These are phyloP conservation scores for Amanita subjunquillea DNA, from an alignment of 768 basidiomycete species.

Conservation along the genomic window DNA sequence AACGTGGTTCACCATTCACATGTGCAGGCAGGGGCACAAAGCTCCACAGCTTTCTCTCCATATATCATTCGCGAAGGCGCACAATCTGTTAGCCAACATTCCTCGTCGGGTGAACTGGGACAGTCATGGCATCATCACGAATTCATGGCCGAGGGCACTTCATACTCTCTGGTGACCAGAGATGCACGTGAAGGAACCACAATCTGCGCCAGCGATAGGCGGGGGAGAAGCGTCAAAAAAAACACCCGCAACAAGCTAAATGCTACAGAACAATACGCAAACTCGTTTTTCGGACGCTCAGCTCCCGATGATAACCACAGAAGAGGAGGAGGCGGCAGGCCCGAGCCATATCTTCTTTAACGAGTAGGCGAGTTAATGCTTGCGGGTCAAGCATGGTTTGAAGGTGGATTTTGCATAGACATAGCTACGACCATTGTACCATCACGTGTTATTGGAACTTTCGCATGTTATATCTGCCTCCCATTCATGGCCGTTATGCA, in stretches of 20 bases:
- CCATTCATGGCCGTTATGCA: conserved; percentile 33
- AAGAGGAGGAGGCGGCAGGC: conserved; percentile 10
- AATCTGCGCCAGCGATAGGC: conserved; percentile 26
- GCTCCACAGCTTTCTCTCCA: neutral
- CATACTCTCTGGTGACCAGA: conserved; percentile 8
- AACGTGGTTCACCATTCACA: neutral
- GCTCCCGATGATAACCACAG: conserved; percentile 16
- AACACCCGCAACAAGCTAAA: conserved; percentile 58
- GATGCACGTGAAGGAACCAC: conserved; percentile 11
- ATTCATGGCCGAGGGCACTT: neutral
- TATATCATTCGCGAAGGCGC: neutral
- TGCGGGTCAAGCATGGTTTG: neutral
- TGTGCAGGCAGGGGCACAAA: neutral
- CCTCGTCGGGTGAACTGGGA: neutral
- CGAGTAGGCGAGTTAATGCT: neutral
- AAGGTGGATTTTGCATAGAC: neutral
- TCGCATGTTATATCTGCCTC: conserved; percentile 34
- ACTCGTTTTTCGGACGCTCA: conserved; percentile 51
- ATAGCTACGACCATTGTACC: neutral
- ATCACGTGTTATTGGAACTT: neutral
- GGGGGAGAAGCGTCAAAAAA: conserved; percentile 54
- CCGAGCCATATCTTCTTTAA: neutral
- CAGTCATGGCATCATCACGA: conserved; percentile 1
- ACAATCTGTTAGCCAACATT: neutral
- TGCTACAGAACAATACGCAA: conserved; percentile 63